Conservation (phyloP, 495 filamentous ascomycete species). For the Xeromyces bisporus region DNA sequence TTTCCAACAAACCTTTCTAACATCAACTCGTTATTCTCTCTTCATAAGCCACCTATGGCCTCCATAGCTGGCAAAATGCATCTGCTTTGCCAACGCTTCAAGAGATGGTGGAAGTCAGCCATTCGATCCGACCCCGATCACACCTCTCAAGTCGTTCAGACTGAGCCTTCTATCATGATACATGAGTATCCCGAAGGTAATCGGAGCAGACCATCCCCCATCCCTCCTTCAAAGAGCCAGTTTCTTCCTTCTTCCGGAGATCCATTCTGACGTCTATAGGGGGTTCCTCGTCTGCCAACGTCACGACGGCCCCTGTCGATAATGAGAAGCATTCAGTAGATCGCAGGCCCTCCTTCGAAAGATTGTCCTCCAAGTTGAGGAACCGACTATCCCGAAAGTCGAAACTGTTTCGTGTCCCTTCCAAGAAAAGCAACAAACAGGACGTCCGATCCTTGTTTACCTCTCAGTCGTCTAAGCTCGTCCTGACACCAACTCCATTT, state of each 20-base stretch:
- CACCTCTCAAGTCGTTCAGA: conserved; percentile 3
- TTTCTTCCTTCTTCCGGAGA: no score
- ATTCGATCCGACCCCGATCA: not conserved
- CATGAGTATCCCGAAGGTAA: conserved; percentile 7
- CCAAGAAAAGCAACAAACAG: conserved; percentile 3
- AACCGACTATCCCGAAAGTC: conserved; percentile 21
- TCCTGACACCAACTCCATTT: conserved; percentile 3
- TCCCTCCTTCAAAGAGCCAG: not conserved
- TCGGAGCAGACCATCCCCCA: not conserved
- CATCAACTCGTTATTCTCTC: not conserved
- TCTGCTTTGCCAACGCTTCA: not conserved
- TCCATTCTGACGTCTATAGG: conserved; percentile 3
- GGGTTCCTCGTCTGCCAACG: conserved; percentile 3
- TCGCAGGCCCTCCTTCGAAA: conserved; percentile 3
- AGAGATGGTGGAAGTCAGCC: not conserved
- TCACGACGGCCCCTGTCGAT: conserved; percentile 1
- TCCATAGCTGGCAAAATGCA: not conserved
- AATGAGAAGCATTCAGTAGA: not conserved
- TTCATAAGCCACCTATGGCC: not conserved
- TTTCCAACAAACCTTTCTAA: no score
- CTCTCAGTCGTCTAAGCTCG: conserved; percentile 8
- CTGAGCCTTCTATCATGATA: not conserved
- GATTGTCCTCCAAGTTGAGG: conserved; percentile 18
- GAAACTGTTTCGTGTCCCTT: conserved; percentile 5
- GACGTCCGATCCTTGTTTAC: conserved; percentile 5